Percentiles rank a stretch among this genome's conserved stretches.
Evolutionary conservation across 2,329 filamentous ascomycete species (phyloP).

Genomic region (Bipolaris gigantea): DNA sequence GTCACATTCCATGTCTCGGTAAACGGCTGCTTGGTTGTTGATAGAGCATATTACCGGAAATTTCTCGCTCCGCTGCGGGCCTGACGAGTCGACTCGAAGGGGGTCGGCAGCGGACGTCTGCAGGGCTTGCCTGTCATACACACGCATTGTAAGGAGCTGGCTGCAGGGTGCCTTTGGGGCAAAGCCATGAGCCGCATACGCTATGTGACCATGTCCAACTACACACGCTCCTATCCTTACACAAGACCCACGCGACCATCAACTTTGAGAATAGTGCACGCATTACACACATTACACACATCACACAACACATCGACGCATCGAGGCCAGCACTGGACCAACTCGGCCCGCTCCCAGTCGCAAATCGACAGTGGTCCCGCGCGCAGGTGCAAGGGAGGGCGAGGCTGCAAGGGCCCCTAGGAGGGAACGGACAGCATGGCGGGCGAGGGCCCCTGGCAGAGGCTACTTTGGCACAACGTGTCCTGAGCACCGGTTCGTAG

Average conservation of each 20-base stretch:
- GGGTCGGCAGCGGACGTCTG: conserved; percentile 14
- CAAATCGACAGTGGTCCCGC: conserved; percentile 37
- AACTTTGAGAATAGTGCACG: conserved; percentile 10
- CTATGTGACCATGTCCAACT: conserved; percentile 4
- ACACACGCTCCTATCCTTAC: neutral
- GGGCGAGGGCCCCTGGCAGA: conserved; percentile 24
- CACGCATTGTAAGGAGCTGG: conserved; percentile 15
- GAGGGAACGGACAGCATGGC: conserved; percentile 17
- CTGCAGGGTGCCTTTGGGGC: conserved; percentile 16
- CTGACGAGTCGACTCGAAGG: conserved; percentile 10
- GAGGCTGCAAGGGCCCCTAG: conserved; percentile 22
- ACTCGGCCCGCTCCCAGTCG: conserved; percentile 43
- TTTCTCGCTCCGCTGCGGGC: conserved; percentile 33
- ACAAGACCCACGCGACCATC: conserved; percentile 5
- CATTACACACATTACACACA: conserved; percentile 3
- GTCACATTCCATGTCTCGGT: conserved; percentile 19
- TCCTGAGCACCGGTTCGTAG: conserved; percentile 43
- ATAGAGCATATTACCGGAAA: conserved; percentile 28
- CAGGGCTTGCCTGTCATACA: conserved; percentile 21
- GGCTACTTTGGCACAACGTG: conserved; percentile 42
- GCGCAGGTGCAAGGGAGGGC: conserved; percentile 14
- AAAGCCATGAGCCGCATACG: conserved; percentile 19
- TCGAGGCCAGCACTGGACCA: conserved; percentile 29
- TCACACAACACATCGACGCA: conserved; percentile 2
- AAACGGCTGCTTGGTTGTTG: conserved; percentile 16